Evolutionary conservation across 2,329 filamentous ascomycete species (phyloP), one percentile per base, ranked within the genome.

Genomic region (Lasiodiplodia hormozganensis): DNA sequence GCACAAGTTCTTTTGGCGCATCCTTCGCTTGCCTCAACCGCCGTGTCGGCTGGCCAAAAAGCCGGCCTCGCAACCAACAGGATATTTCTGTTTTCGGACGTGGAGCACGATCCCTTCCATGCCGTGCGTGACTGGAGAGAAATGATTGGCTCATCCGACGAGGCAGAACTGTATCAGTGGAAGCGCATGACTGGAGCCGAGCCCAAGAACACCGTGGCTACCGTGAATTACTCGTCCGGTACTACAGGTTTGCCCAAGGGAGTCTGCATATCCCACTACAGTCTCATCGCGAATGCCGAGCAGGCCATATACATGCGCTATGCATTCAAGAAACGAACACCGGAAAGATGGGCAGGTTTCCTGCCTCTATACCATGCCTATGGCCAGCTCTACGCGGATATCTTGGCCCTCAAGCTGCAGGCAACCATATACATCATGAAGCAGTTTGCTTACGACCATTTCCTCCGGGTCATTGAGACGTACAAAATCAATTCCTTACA

Each of bases 201-300:
- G 2, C 77, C 80, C 31, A 73, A 85, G 66, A 84, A 85, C 5
- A 87, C 87, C 1, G 87, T 90, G 72, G 90, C 88, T 25, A 84
- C 82, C 4, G 85, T 96, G 70, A 96, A 96, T 78, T 96, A 95
- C 80, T 92, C 88, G 71, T 90, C 87, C 40, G 89, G 92, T 12
- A 94, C 91, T 0, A 96, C 93, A 0, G 93, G 93, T 5, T 84
- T 93, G 5, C 92, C 93, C 10, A 96, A 96, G 77, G 93, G 93
- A 11, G 93, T 96, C 11, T 89, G 92, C 79, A 91, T 96, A 71
- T 88, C 89, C n/a, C 93, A 96, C 78, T 82, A 84, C 69, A 91
- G 92, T 72, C 92, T 93, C 74, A 86, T 94, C 51, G 85, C 91
- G 70, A 95, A 95, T 75, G 86, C 88, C 71, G 74, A 82, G n/a